Evolutionary conservation across 2,329 filamentous ascomycete species (phyloP), one percentile per base, ranked within the genome.

Genomic region (Aspergillus tubingensis): DNA sequence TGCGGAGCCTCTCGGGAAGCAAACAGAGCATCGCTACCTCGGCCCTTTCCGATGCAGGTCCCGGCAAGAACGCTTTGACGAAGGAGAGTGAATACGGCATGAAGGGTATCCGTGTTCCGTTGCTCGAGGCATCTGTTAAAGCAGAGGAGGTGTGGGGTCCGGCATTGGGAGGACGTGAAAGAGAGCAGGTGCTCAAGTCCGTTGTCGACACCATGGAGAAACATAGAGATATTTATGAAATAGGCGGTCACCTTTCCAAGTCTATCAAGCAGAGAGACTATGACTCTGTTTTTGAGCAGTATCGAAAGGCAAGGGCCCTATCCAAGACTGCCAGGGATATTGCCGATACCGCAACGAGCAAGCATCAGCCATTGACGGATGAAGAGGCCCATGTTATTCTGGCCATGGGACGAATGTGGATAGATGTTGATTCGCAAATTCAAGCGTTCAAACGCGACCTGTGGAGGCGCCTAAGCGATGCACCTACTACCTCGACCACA

Each of bases 131-230:
- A 10, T 92, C 91, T 0, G 90, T 92, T 62, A 97, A 97, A 76
- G 95, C 94, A 0, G 92, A 98, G 75, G 95, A 99, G 70, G 91
- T 99, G 8, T 99, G 96, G 93, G 95, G 95, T 0, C 95, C 95
- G 2, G 94, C 95, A 1, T 78, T 99, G 39, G 92, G 92, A 41
- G 95, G 95, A 3, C 87, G 91, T 27, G 93, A 98, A 69, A 92
- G 94, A 72, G 95, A 98, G 71, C 91, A 93, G 72, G 89, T 89
- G 63, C 82, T 99, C 58, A 96, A 93, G 74, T 84, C 86, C 0
- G 86, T 97, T 8, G 83, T 92, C 21, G 84, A 85, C 8, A 88
- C 89, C 13, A 83, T 99, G 51, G 90, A 95, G 63, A 87, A 87
- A 63, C 91, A 95, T 74, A 89, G 88, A 62, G 89, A 90, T 36